phyloP scores from a whole-genome alignment of 2,329 filamentous ascomycete genomes.

The Pseudogymnoascus sp. region DNA sequence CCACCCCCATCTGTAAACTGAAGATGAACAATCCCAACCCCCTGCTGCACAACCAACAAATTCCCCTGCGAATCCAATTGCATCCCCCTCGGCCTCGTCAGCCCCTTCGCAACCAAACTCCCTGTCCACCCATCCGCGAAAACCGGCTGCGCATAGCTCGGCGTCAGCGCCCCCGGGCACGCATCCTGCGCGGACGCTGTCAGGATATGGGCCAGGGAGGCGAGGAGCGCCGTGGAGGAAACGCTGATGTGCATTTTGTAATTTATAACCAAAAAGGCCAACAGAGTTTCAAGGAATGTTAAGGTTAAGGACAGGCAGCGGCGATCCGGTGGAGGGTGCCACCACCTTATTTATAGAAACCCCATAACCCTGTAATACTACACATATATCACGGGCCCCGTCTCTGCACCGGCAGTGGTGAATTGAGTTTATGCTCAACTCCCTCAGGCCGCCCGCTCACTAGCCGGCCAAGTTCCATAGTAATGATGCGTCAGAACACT shows the following conservation, averaged over 20 bases:
- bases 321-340: not conserved
- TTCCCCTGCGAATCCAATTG: conserved; percentile 28
- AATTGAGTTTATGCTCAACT: conserved; percentile 6
- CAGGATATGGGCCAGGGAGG: not conserved
- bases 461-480: not conserved
- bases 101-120: conserved; percentile 22
- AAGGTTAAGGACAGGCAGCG: not conserved
- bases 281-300: not conserved
- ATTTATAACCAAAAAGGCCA: not conserved
- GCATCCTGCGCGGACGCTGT: not conserved
- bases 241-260: not conserved
- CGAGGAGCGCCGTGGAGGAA: not conserved
- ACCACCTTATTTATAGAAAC: conserved; percentile 1
- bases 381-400: not conserved
- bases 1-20: conserved; percentile 22
- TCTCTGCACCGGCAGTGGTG: not conserved
- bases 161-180: conserved; percentile 4
- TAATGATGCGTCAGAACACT: not conserved
- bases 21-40: conserved; percentile 24
- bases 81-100: conserved; percentile 25
- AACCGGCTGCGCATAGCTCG: conserved; percentile 20
- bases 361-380: not conserved
- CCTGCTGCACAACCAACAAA: conserved; percentile 27
- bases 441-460: not conserved
- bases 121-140: conserved; percentile 24